Evolutionary conservation across 2,329 filamentous ascomycete species (phyloP).

Genomic region (Paecilomyces sp.): DNA sequence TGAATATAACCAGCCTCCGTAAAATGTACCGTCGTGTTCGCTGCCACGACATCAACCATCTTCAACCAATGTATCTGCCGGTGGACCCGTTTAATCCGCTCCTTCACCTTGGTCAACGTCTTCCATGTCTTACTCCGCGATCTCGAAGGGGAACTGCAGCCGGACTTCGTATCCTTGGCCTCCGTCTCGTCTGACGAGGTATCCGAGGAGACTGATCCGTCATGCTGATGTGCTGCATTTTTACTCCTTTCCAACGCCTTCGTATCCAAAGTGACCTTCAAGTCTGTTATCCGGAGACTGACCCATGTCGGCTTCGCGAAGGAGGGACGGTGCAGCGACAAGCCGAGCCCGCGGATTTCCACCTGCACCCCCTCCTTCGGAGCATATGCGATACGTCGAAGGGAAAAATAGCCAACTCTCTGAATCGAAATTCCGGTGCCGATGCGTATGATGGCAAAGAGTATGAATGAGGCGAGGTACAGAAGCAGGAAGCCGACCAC

Average conservation of each 20-base stretch:
- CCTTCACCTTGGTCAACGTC: conserved; percentile 69
- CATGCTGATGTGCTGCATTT: conserved; percentile 10
- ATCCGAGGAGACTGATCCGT: conserved; percentile 12
- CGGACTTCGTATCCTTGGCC: conserved; percentile 6
- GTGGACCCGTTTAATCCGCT: conserved; percentile 79
- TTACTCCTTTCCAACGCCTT: conserved; percentile 45
- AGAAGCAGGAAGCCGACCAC: conserved; percentile 77
- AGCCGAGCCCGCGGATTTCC: conserved; percentile 79
- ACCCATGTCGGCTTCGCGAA: conserved; percentile 97
- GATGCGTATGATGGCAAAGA: conserved; percentile 89
- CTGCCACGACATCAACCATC: conserved; percentile 80
- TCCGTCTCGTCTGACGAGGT: conserved; percentile 17
- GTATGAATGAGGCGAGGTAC: conserved; percentile 85
- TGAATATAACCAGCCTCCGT: conserved; percentile 78
- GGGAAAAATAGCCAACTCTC: conserved; percentile 83
- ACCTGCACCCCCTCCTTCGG: conserved; percentile 83
- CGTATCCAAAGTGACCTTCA: conserved; percentile 76
- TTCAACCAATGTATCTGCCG: conserved; percentile 80
- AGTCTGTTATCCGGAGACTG: conserved; percentile 78
- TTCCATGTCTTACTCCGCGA: conserved; percentile 70
- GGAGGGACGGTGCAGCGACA: conserved; percentile 85
- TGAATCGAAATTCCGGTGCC: conserved; percentile 93
- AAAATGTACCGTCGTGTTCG: conserved; percentile 69
- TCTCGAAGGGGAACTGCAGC: conserved; percentile 7
- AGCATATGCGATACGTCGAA: conserved; percentile 84